phyloP scores from a whole-genome alignment of 305 asterid species.

The Monarda citriodora region DNA sequence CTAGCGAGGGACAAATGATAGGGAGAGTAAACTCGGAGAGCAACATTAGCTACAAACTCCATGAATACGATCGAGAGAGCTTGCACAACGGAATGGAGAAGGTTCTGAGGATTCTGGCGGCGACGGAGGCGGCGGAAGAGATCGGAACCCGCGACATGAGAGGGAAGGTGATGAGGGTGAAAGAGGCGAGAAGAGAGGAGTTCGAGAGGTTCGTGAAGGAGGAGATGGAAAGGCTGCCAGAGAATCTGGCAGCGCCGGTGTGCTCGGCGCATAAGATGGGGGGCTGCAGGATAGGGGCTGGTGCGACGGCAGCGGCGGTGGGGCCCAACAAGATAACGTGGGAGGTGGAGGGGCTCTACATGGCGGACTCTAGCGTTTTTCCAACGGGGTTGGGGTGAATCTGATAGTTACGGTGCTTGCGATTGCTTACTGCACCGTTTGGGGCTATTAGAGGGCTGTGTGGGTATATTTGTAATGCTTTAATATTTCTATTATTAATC shows the following conservation, averaged over 20 bases:
- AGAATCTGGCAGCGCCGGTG: slow-evolving; percentile 37
- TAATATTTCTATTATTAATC: too few relatives aligned
- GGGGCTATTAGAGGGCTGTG: too few relatives aligned
- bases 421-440: slow-evolving; percentile 73
- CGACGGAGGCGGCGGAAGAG: slow-evolving; percentile 88
- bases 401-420: slow-evolving; percentile 89
- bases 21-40: slow-evolving; percentile 39
- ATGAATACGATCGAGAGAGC: slow-evolving; percentile 35
- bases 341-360: slow-evolving; percentile 66
- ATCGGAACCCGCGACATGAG: slow-evolving; percentile 62
- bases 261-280: slow-evolving; percentile 95
- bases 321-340: slow-evolving; percentile 57
- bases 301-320: slow-evolving; percentile 49
- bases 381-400: slow-evolving; percentile 84
- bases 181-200: slow-evolving; percentile 30
- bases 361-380: slow-evolving; percentile 80
- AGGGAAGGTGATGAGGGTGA: slow-evolving; percentile 60
- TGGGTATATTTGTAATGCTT: too few relatives aligned
- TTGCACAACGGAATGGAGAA: slow-evolving; percentile 50
- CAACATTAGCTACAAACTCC: slow-evolving; percentile 40
- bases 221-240: slow-evolving; percentile 51
- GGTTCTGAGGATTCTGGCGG: slow-evolving; percentile 55
- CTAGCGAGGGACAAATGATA: slow-evolving; percentile 67
- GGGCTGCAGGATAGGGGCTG: slow-evolving; percentile 78
- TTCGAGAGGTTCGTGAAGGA: slow-evolving; percentile 58